Percentiles rank a stretch among this genome's conserved stretches.
Evolutionary conservation across 2,329 filamentous ascomycete genomes (phyloP).

Genomic region (Endoconidiophora polonica): DNA sequence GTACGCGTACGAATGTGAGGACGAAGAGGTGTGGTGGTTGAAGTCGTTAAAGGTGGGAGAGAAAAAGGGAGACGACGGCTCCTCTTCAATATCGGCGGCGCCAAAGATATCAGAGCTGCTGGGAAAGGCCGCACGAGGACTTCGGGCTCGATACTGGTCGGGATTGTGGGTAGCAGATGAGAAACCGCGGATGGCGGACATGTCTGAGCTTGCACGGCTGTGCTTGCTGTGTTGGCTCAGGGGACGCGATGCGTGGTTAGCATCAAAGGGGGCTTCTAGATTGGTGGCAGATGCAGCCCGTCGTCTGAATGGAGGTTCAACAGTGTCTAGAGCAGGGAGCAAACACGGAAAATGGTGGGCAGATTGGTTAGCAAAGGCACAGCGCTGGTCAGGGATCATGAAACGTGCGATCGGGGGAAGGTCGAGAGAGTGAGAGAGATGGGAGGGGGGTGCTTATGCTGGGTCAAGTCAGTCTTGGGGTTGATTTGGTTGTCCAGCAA

Average conservation of each 20-base stretch:
- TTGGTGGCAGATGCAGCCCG: constrained; percentile 46
- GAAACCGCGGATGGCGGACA: constrained; percentile 41
- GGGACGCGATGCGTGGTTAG: constrained; percentile 28
- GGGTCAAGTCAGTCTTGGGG: no score
- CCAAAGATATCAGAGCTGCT: constrained; percentile 20
- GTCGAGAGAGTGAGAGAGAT: neutral
- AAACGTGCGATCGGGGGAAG: constrained; percentile 4
- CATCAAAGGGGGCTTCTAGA: constrained; percentile 36
- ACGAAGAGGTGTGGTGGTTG: neutral
- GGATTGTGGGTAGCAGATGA: constrained; percentile 29
- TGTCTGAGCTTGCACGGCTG: constrained; percentile 55
- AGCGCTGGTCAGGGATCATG: constrained; percentile 5
- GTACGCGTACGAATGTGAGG: constrained; percentile 1
- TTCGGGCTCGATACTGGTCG: constrained; percentile 24
- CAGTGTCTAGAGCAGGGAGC: constrained; percentile 5
- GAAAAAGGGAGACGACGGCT: constrained; percentile 10
- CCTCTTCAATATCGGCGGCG: constrained; percentile 23
- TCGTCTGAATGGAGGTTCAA: constrained; percentile 26
- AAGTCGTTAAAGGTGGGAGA: constrained; percentile 21
- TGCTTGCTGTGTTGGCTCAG: constrained; percentile 47
- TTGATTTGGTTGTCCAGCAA: no score
- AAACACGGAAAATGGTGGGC: neutral
- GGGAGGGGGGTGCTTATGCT: no score
- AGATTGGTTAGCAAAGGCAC: neutral
- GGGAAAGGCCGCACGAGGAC: constrained; percentile 28